Conservation (phyloP, 805 yeast species). For the Yamadazyma laniorum region DNA sequence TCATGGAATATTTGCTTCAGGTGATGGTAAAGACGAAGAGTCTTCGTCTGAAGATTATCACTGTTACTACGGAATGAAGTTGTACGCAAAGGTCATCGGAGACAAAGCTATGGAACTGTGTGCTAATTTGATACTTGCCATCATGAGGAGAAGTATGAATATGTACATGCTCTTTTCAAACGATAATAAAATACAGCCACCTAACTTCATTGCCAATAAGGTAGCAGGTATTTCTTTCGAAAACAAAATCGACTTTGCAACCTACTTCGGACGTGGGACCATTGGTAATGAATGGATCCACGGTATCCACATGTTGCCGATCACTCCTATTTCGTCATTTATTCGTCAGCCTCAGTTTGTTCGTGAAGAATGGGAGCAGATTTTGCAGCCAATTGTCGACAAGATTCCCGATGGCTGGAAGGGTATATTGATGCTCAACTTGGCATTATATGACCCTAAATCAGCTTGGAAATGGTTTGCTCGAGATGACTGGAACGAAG, state of each 20-base stretch:
- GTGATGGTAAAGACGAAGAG: conserved; percentile 78
- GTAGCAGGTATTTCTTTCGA: conserved; percentile 76
- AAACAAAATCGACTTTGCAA: conserved; percentile 69
- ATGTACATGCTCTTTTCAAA: conserved; percentile 54
- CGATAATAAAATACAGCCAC: conserved; percentile 57
- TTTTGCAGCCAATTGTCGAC: conserved; percentile 44
- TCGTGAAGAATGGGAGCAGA: conserved; percentile 61
- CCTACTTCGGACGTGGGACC: conserved; percentile 70
- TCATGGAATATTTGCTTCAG: conserved; percentile 64
- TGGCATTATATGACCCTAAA: conserved; percentile 70
- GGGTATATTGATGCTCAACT: conserved; percentile 68
- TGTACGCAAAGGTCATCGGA: conserved; percentile 59
- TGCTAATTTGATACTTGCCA: conserved; percentile 59
- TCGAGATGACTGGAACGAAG: conserved; percentile 48
- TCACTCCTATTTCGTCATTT: conserved; percentile 64
- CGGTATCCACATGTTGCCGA: conserved; percentile 76
- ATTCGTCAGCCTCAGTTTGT: conserved; percentile 55
- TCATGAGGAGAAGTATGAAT: conserved; percentile 53
- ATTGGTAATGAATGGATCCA: conserved; percentile 62
- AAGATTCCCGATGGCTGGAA: conserved; percentile 66
- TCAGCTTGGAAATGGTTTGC: conserved; percentile 45
- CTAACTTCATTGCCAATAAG: conserved; percentile 54
- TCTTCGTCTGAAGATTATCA: conserved; percentile 74
- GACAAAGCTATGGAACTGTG: conserved; percentile 52
- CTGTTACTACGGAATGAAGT: conserved; percentile 63